Evolutionary conservation across 257 asterid genomes (phyloP), one percentile per base, ranked within the genome.

Genomic region (Plectranthus barbatus): DNA sequence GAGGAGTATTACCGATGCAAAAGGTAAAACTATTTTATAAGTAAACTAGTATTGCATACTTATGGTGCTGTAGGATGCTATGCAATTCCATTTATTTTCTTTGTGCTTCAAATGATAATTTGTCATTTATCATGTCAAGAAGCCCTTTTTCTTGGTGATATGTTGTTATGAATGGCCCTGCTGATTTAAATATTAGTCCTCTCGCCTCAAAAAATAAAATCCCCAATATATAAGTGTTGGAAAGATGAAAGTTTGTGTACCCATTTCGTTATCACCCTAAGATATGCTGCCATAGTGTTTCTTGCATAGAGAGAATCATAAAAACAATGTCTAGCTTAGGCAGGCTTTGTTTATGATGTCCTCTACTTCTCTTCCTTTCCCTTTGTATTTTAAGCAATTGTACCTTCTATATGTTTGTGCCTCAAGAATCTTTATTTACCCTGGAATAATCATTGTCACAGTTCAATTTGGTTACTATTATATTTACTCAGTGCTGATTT

Each of bases 1-100:
- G 99, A 93, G 78, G 96, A 93, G 80, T 93, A 93, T 58, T 93
- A 85, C 68, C 87, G 97, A 54, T 87, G 88, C 81, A 90, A 84
- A 84, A 93, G 99, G 99, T 90, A 66, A 54, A 52, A 52, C 49
- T 70, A 51, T 65, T 41, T 57, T 48, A 40, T 63, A 26, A 15
- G 40, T 71, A 55, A 48, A 70, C 46, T 50, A 49, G 57, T 64
- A 63, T 29, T 15, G n/a, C n/a, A n/a, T n/a, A n/a, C n/a, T n/a
- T n/a, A n/a, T n/a, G n/a, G n/a, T n/a, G n/a, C n/a, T n/a, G n/a
- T n/a, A n/a, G n/a, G 29, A 14, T 62, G 48, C 39, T 56, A 5
- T 17, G 34, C 62, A 42, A 33, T 8, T 60, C 56, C 3, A 23
- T 64, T n/a, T 40, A 67, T 17, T 71, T 57, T 39, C 4, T 8